Evolutionary conservation across 805 yeast genomes (phyloP).

Genomic region (Yamadazyma philogaea): DNA sequence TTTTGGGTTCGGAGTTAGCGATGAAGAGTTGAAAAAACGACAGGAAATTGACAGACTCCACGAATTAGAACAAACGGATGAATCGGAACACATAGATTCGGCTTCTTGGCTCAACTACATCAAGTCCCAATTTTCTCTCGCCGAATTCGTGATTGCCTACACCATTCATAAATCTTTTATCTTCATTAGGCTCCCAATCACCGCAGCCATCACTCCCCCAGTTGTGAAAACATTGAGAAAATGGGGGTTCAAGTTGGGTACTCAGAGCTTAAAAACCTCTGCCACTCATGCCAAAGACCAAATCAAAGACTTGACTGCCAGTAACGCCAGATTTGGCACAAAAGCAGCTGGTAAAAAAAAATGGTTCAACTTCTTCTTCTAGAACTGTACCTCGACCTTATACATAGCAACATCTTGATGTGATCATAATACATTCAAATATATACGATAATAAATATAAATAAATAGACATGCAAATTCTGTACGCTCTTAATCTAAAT

Average conservation of each 20-base stretch:
- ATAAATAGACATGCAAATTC: conserved; percentile 6
- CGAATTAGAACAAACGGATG: conserved; percentile 20
- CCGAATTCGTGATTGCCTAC: conserved; percentile 88
- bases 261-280: conserved; percentile 42
- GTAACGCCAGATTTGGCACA: conserved; percentile 50
- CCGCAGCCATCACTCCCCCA: conserved; percentile 89
- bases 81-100: conserved; percentile 12
- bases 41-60: conserved; percentile 34
- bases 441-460: conserved; percentile 1
- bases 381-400: conserved; percentile 7
- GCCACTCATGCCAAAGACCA: conserved; percentile 31
- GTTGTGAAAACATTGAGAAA: conserved; percentile 61
- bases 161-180: conserved; percentile 88
- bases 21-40: conserved; percentile 37
- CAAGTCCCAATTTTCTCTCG: conserved; percentile 49
- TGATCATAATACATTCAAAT: conserved; percentile 2
- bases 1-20: conserved; percentile 60
- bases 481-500: conserved; percentile 29
- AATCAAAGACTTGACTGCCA: conserved; percentile 40
- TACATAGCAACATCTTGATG: neutral
- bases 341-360: conserved; percentile 48
- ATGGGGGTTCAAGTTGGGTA: conserved; percentile 80
- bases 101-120: conserved; percentile 13
- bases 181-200: conserved; percentile 78
- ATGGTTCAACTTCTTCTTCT: conserved; percentile 63